phyloP scores from a whole-genome alignment of 2,329 filamentous ascomycete species.

The Scorias spongiosa region DNA sequence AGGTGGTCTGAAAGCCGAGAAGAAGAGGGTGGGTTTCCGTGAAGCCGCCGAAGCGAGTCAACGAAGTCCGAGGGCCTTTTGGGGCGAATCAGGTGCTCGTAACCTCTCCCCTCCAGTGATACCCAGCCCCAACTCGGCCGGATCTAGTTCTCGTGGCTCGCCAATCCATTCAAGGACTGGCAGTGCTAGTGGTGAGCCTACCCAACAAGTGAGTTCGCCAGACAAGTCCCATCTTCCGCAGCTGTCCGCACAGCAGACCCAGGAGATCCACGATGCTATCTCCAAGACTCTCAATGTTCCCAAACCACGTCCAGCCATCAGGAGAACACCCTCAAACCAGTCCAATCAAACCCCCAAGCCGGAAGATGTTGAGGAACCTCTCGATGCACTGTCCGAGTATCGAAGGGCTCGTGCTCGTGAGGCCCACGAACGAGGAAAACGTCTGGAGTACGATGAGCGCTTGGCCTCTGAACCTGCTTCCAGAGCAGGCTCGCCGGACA shows the following conservation, averaged over 20 bases:
- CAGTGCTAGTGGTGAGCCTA: slow-evolving; percentile 2
- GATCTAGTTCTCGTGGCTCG: not conserved
- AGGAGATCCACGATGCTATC: slow-evolving; percentile 15
- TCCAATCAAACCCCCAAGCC: slow-evolving; percentile 8
- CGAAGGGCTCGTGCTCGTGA: slow-evolving; percentile 13
- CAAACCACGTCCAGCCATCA: slow-evolving; percentile 16
- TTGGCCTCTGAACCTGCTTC: slow-evolving; percentile 16
- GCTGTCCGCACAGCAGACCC: slow-evolving; percentile 17
- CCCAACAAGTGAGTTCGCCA: slow-evolving; percentile 1
- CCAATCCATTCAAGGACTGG: not conserved
- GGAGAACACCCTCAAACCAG: slow-evolving; percentile 7
- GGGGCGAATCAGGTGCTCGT: not conserved
- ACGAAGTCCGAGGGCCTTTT: not conserved
- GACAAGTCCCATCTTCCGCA: slow-evolving; percentile 16
- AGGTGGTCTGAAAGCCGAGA: not conserved
- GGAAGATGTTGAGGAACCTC: slow-evolving; percentile 3
- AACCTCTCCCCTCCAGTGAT: not conserved
- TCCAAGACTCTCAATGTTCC: slow-evolving; percentile 9
- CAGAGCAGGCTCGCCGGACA: slow-evolving; percentile 14
- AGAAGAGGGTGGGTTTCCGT: slow-evolving; percentile 1
- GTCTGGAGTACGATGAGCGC: slow-evolving; percentile 16
- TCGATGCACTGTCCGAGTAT: not conserved
- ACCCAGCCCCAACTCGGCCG: not conserved
- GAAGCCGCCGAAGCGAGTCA: not conserved
- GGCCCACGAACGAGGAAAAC: slow-evolving; percentile 21